Percentiles rank a stretch among this genome's conserved stretches.
Conservation (phyloP, 2,329 filamentous ascomycete genomes). For the Pseudogymnoascus pannorum region DNA sequence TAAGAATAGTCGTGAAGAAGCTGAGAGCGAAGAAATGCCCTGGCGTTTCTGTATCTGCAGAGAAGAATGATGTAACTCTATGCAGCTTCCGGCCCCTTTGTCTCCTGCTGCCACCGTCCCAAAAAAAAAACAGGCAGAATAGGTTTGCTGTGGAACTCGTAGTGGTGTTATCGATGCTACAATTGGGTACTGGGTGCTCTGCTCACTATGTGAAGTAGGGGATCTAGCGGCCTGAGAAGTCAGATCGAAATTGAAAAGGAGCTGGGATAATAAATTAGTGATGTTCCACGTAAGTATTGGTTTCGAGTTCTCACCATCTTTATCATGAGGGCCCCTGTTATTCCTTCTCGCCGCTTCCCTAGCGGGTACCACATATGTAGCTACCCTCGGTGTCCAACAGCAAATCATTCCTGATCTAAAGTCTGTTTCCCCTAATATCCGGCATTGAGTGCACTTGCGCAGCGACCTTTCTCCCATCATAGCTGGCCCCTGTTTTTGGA, state of each 20-base stretch:
- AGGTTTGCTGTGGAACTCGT: not conserved
- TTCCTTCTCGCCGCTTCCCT: too few species aligned
- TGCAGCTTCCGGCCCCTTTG: not conserved
- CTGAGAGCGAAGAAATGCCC: not conserved
- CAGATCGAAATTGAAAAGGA: not conserved
- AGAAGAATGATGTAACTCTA: not conserved
- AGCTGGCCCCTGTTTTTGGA: too few species aligned
- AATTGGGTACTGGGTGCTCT: not conserved
- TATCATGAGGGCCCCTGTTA: too few species aligned
- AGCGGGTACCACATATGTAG: too few species aligned
- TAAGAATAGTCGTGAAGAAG: not conserved
- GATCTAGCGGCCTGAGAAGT: not conserved
- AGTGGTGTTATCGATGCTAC: not conserved
- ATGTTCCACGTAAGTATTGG: not conserved
- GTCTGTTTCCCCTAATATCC: too few species aligned
- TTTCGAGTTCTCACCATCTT: not conserved
- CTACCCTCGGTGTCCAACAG: too few species aligned
- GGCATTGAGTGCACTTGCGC: too few species aligned
- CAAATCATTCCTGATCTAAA: too few species aligned
- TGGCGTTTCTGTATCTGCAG: not conserved
- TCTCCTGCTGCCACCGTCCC: not conserved
- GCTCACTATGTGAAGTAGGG: not conserved
- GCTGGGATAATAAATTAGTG: not conserved
- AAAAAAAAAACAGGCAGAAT: not conserved
- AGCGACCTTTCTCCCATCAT: too few species aligned